phyloP scores from a whole-genome alignment of 768 basidiomycete genomes.

The Mycena pura region DNA sequence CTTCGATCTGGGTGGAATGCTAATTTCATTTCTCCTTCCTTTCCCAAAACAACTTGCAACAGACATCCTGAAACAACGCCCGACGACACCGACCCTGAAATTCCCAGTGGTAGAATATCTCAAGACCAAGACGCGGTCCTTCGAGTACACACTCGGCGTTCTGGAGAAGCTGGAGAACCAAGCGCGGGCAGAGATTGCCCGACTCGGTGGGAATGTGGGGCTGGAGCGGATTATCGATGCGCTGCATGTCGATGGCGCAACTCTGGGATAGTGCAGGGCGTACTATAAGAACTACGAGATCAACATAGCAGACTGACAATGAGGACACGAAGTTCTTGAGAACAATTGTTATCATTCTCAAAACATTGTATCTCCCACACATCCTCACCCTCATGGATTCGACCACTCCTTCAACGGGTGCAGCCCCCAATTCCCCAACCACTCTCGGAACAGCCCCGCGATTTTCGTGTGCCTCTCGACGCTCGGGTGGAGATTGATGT shows the following conservation, averaged over 20 bases:
- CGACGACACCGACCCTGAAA: constrained; percentile 82
- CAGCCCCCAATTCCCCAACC: constrained; percentile 55
- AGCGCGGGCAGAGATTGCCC: constrained; percentile 67
- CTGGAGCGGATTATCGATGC: constrained; percentile 65
- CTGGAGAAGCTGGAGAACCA: constrained; percentile 71
- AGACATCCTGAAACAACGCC: constrained; percentile 93
- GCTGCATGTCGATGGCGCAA: constrained; percentile 49
- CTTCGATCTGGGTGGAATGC: not conserved
- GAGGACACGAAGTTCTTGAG: no score
- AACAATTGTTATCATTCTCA: no score
- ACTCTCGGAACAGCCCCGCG: constrained; percentile 49
- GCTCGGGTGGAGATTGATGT: constrained; percentile 55
- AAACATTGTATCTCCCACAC: no score
- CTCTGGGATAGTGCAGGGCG: no score
- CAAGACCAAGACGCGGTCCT: constrained; percentile 76
- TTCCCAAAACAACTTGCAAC: not conserved
- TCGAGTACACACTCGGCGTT: constrained; percentile 84
- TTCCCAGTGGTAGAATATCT: constrained; percentile 82
- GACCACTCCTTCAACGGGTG: constrained; percentile 27
- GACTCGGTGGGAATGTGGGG: constrained; percentile 78
- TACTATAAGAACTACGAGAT: no score
- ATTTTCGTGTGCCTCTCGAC: constrained; percentile 54
- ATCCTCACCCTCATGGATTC: constrained; percentile 6
- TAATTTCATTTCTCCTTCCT: not conserved
- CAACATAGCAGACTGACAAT: no score